These are phyloP conservation scores for Tarenaya hassleriana DNA, from an alignment of 345 rosid genomes.

Conservation along the genomic window DNA sequence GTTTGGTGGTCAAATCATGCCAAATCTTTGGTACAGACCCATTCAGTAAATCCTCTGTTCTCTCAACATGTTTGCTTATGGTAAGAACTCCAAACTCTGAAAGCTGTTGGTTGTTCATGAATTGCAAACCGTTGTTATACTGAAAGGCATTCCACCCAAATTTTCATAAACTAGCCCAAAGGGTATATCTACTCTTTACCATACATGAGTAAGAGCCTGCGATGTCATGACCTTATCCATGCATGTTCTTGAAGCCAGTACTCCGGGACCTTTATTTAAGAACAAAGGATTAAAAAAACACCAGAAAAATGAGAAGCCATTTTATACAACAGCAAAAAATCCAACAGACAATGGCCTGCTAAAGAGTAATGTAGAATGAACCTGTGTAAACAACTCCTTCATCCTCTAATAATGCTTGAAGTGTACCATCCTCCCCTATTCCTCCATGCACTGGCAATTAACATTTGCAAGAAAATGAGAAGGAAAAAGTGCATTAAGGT, in stretches of 20 bases:
- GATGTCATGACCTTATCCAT: conserved; percentile 93
- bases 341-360: conserved; percentile 1
- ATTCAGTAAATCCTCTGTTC: conserved; percentile 55
- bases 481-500: not conserved
- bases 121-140: conserved; percentile 11
- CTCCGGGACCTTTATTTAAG: conserved; percentile 69
- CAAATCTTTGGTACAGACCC: conserved; percentile 42
- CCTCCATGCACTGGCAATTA: conserved; percentile 79
- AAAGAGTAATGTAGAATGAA: conserved; percentile 21
- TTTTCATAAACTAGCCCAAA: conserved; percentile 6
- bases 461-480: conserved; percentile 15
- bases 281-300: conserved; percentile 15
- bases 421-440: conserved; percentile 94
- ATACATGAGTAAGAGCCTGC: conserved; percentile 66
- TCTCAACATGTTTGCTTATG: conserved; percentile 63
- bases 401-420: conserved; percentile 70
- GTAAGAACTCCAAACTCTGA: conserved; percentile 72
- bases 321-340: not conserved
- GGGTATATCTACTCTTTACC: conserved; percentile 23
- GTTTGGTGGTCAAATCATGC: conserved; percentile 57
- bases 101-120: conserved; percentile 44
- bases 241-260: conserved; percentile 67
- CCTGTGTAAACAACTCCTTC: conserved; percentile 86
- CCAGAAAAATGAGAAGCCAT: conserved; percentile 8
- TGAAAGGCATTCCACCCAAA: conserved; percentile 4